Percentiles rank a stretch among this genome's conserved stretches.
phyloP scores from a whole-genome alignment of 108 stramenopile genomes.

The Cyclotella distinguenda region DNA sequence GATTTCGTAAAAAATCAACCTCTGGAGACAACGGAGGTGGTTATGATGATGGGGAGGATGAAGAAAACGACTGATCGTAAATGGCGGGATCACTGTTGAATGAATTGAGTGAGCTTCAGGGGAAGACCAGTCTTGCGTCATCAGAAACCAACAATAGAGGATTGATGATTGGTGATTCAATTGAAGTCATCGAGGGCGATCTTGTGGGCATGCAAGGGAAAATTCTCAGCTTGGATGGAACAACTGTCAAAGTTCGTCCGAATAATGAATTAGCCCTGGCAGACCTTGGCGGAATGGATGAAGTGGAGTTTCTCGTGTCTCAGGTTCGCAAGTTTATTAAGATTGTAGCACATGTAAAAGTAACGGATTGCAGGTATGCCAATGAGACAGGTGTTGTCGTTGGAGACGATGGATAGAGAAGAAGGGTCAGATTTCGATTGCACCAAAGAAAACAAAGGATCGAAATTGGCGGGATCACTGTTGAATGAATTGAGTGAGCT shows the following conservation, averaged over 20 bases:
- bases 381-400: conserved; percentile 96
- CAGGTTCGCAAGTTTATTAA: conserved; percentile 94
- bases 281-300: conserved; percentile 75
- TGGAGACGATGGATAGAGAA: conserved; percentile 80
- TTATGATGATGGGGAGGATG: conserved; percentile 66
- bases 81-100: conserved; percentile 78
- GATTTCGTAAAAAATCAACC: conserved; percentile 77
- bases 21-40: conserved; percentile 51
- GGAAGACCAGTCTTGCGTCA: conserved; percentile 65
- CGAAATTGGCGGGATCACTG: conserved; percentile 77
- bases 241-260: conserved; percentile 90
- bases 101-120: conserved; percentile 85
- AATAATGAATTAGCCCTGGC: conserved; percentile 53
- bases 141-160: conserved; percentile 52
- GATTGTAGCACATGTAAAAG: conserved; percentile 95
- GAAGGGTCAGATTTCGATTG: conserved; percentile 56
- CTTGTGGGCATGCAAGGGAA: conserved; percentile 91
- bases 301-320: conserved; percentile 86
- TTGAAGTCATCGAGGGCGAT: conserved; percentile 94
- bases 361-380: conserved; percentile 91
- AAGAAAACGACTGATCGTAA: conserved; percentile 85
- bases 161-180: conserved; percentile 89
- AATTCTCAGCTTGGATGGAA: conserved; percentile 85
- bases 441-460: conserved; percentile 86
- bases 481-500: conserved; percentile 84